A percentile compares a stretch with the other conserved stretches of the same genome.
Evolutionary conservation across 192 early-diverging fungal genomes (phyloP).

Genomic region (Podila verticillata): DNA sequence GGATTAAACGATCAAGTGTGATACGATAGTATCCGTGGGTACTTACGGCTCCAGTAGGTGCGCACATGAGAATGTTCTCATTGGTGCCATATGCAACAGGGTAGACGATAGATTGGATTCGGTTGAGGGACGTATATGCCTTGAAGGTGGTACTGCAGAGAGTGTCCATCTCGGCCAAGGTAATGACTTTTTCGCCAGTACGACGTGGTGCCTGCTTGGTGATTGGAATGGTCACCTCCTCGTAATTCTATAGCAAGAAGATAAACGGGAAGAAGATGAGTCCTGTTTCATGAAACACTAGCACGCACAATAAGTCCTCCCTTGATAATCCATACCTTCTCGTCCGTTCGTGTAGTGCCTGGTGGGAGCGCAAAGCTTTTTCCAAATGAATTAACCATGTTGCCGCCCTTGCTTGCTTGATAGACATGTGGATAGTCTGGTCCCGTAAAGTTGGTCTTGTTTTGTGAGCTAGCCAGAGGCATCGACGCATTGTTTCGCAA

Average conservation of each 20-base stretch:
- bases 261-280: background rate
- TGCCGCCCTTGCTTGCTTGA: slow-evolving; percentile 72
- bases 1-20: too few relatives aligned
- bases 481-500: slow-evolving; percentile 54
- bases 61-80: slow-evolving; percentile 98
- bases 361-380: slow-evolving; percentile 79
- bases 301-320: background rate
- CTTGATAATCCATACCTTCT: slow-evolving; percentile 39
- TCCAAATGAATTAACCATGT: slow-evolving; percentile 80
- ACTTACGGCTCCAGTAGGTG: slow-evolving; percentile 94
- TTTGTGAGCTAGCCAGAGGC: slow-evolving; percentile 38
- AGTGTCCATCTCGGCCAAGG: slow-evolving; percentile 77
- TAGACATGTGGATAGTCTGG: slow-evolving; percentile 87
- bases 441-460: slow-evolving; percentile 32
- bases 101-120: slow-evolving; percentile 96
- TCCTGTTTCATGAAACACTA: background rate
- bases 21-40: background rate
- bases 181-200: slow-evolving; percentile 69
- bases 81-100: slow-evolving; percentile 94
- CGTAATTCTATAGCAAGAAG: slow-evolving; percentile 71
- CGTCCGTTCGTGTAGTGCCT: slow-evolving; percentile 79
- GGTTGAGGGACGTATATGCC: slow-evolving; percentile 88
- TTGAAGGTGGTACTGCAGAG: slow-evolving; percentile 83
- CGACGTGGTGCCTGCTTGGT: slow-evolving; percentile 72
- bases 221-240: slow-evolving; percentile 92